A percentile compares a stretch with the other conserved stretches of the same genome.
phyloP scores from a whole-genome alignment of 345 rosid genomes.

The Salix dunnii region DNA sequence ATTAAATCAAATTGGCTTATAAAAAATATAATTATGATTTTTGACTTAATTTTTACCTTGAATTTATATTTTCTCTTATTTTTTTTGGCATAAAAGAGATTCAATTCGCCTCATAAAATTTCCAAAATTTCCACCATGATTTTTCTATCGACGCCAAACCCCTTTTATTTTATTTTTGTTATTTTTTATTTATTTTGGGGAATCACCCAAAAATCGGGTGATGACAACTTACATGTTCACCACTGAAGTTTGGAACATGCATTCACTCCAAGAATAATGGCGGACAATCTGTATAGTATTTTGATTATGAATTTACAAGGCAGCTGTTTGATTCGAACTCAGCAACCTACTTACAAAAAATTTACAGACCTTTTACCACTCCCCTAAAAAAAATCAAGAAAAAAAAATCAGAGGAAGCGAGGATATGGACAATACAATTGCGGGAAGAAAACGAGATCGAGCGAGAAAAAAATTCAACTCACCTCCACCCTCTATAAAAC shows the following conservation, averaged over 20 bases:
- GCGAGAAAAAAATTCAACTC: conserved; percentile 6
- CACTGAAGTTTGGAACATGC: background rate
- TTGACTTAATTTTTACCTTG: too few species aligned
- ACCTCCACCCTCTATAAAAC: conserved; percentile 1
- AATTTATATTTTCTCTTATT: too few species aligned
- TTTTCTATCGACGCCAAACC: too few species aligned
- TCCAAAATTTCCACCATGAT: too few species aligned
- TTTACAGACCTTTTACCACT: conserved; percentile 26
- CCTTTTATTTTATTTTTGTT: too few species aligned
- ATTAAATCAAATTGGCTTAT: too few species aligned
- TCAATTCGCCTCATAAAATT: too few species aligned
- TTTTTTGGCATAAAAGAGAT: too few species aligned
- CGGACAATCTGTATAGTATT: conserved; percentile 2
- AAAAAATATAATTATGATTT: too few species aligned
- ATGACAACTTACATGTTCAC: too few species aligned
- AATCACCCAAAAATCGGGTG: too few species aligned
- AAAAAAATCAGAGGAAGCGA: conserved; percentile 5
- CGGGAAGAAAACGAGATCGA: conserved; percentile 5
- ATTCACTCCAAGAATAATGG: conserved; percentile 18
- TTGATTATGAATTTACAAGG: conserved; percentile 33
- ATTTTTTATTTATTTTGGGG: too few species aligned
- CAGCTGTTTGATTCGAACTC: conserved; percentile 24
- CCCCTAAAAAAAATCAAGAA: background rate
- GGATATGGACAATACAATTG: background rate
- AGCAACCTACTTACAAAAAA: conserved; percentile 34